Evolutionary conservation across 2,329 filamentous ascomycete species (phyloP), one percentile per base, ranked within the genome.

Genomic region (Metarhizium rileyi): DNA sequence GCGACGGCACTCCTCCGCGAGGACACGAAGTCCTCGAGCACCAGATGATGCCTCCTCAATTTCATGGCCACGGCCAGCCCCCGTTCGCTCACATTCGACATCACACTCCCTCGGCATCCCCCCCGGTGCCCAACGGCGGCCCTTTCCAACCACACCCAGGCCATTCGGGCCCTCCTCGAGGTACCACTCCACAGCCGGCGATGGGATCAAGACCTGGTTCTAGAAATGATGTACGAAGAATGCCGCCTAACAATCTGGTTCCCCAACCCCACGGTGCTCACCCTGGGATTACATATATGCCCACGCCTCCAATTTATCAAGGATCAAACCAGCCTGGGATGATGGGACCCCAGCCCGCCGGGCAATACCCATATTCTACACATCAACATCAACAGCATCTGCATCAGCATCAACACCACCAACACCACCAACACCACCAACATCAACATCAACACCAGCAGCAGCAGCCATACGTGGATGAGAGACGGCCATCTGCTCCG

Each of bases 1-100:
- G 55, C 44, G 84, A 86, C 27, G 84, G 77, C 51, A 87, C 86
- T 6, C 86, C 86, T 44, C 84, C 84, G 7, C 81, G 83, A 53
- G 63, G 55, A 3, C 81, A 80, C 53, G 87, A 87, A 26, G 68
- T 66, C 23, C 62, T 74, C 55, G 76, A 78, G 12, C 63, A 69
- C 28, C 78, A 80, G 56, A 81, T 85, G 74, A 80, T 87, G 58
- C 82, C 82, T 49, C 80, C 82, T 44, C 85, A 88, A 57, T 80
- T 81, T 58, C 80, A 83, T 40, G 48, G 28, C 57, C 61, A 64
- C 28, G 44, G 28, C 57, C 61, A 64, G 42, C 70, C 74, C 33
- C 73, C 80, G n/a, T 94, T 90, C 63, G 80, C 87, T 56, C 87
- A 91, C 59, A 84, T 95, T 56, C 79, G 87, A 62, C 86, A 93